Evolutionary conservation across 345 rosid genomes (phyloP).

Genomic region (Eucalyptus fibrosa): DNA sequence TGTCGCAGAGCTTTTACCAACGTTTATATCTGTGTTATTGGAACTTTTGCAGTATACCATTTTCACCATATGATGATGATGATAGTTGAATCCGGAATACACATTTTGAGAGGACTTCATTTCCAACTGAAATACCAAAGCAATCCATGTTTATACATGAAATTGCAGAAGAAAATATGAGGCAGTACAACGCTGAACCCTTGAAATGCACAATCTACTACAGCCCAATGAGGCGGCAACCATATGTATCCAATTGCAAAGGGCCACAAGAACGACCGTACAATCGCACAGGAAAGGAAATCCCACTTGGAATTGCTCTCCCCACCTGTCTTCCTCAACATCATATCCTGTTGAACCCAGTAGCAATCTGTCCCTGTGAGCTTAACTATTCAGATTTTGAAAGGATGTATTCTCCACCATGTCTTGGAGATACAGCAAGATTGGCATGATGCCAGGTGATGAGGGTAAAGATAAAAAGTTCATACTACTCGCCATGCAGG

Average conservation of each 20-base stretch:
- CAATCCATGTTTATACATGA: not conserved
- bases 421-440: not conserved
- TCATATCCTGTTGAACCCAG: slow-evolving; percentile 7
- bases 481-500: slow-evolving; percentile 7
- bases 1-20: too few relatives aligned
- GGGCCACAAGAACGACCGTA: slow-evolving; percentile 12
- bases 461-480: not conserved
- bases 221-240: not conserved
- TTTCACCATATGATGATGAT: too few relatives aligned
- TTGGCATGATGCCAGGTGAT: not conserved
- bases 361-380: not conserved
- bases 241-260: slow-evolving; percentile 14
- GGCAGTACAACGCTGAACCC: not conserved
- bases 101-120: not conserved
- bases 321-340: slow-evolving; percentile 4
- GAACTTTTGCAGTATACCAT: too few relatives aligned
- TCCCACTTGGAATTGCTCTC: slow-evolving; percentile 10
- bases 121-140: not conserved
- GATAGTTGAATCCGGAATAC: not conserved
- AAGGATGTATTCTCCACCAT: not conserved
- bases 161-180: not conserved
- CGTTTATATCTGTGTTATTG: too few relatives aligned
- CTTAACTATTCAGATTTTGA: not conserved
- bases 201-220: not conserved
- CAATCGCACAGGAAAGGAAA: slow-evolving; percentile 22